Conservation (phyloP, 2,329 filamentous ascomycete genomes). For the Emergomyces orientalis region DNA sequence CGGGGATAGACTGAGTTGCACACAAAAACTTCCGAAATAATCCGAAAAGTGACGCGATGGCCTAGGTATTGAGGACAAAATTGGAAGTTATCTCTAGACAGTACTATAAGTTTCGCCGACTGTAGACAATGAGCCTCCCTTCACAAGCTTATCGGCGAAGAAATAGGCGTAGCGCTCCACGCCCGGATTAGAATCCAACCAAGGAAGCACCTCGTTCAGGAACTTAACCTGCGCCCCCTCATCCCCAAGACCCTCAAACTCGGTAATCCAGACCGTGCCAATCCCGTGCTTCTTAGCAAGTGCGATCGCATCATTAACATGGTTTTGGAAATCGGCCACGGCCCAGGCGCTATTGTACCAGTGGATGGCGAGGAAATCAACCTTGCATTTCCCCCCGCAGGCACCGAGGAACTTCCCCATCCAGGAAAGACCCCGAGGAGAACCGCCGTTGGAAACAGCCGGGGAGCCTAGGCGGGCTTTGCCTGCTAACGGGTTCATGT, state of each 20-base stretch:
- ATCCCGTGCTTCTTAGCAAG: slow-evolving; percentile 28
- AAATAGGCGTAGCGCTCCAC: slow-evolving; percentile 40
- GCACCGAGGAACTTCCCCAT: slow-evolving; percentile 31
- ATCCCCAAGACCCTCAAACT: slow-evolving; percentile 32
- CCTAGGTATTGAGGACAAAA: not conserved
- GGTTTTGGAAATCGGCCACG: slow-evolving; percentile 29
- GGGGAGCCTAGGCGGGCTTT: slow-evolving; percentile 36
- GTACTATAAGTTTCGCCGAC: slow-evolving; percentile 26
- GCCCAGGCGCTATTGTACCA: slow-evolving; percentile 33
- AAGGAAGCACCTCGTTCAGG: slow-evolving; percentile 31
- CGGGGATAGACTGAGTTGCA: not conserved
- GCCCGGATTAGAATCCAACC: slow-evolving; percentile 29
- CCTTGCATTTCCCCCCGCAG: slow-evolving; percentile 30
- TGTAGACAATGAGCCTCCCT: slow-evolving; percentile 10
- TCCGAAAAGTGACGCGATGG: not conserved
- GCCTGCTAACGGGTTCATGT: slow-evolving; percentile 31
- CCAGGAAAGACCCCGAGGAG: slow-evolving; percentile 32
- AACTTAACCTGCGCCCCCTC: slow-evolving; percentile 25
- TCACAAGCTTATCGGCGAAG: slow-evolving; percentile 15
- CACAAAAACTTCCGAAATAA: not conserved
- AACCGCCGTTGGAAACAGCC: slow-evolving; percentile 32
- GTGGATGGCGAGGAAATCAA: slow-evolving; percentile 37
- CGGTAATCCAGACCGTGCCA: slow-evolving; percentile 38
- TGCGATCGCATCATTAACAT: slow-evolving; percentile 29
- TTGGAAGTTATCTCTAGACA: not conserved